phyloP scores from a whole-genome alignment of 2,329 filamentous ascomycete genomes.

The Metarhizium guizhouense region DNA sequence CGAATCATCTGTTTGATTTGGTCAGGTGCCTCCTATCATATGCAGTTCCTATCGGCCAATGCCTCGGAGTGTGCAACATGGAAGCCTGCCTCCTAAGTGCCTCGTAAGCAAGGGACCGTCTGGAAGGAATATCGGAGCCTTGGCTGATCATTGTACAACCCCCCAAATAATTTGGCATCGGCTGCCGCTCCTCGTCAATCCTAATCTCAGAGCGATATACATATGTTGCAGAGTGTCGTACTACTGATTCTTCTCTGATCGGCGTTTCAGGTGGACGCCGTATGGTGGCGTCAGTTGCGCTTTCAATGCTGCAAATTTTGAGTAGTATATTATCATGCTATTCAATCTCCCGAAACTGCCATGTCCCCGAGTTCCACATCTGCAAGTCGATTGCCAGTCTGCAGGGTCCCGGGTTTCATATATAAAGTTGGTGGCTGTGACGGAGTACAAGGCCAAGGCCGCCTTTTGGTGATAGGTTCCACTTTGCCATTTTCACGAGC shows the following conservation, averaged over 20 bases:
- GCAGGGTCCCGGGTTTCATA: not conserved
- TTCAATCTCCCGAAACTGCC: not conserved
- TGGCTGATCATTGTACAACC: not conserved
- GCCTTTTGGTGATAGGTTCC: no score
- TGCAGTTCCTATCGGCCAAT: no score
- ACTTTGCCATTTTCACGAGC: not conserved
- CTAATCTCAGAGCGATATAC: not conserved
- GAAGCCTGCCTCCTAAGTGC: no score
- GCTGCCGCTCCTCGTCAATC: not conserved
- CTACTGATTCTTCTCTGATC: not conserved
- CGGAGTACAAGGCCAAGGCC: not conserved
- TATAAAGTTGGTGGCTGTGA: not conserved
- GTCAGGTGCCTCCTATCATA: no score
- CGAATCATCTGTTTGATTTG: no score
- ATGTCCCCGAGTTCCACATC: not conserved
- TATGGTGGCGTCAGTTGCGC: not conserved
- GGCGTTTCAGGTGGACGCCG: not conserved
- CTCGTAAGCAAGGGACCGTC: no score
- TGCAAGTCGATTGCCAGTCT: not conserved
- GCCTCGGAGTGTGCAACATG: no score
- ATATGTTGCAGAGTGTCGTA: not conserved
- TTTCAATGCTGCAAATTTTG: not conserved
- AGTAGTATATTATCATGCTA: not conserved
- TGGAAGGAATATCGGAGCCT: no score
- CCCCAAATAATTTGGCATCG: not conserved